Base-by-base conservation (phyloP, 2,329 filamentous ascomycete species). In the Blumeriella jaapii region DNA sequence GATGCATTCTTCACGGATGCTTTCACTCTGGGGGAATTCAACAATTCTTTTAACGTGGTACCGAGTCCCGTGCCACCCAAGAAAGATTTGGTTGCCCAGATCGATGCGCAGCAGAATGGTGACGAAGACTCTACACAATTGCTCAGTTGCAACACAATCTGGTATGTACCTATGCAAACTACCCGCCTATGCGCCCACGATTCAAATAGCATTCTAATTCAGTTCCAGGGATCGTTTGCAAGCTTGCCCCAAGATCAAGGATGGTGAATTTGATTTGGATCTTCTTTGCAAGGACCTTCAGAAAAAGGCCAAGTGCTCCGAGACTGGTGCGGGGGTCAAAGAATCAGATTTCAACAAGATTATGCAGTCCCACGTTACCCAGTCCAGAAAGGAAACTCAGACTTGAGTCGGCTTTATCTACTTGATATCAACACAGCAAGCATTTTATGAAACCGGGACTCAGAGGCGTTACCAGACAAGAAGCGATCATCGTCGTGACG, bases 281-380 rank as follows among this genome's bases (percentile, higher is more conserved):
- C 78, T 80, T 20, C 71, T 98, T 15, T 98, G 91, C 62, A 82
- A 81, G 4, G 87, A 98, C 56, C 73, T 98, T 10, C 83, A 89
- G 46, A 83, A 87, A 57, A 98, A 98, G 64, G 91, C 91, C 39
- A 91, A 89, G 55, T 98, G 91, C 59, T 93, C 86, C 0, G 83
- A 93, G 48, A 80, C 71, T 12, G 89, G 91, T 11, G 84, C 93
- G 9, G 84, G 94, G 12, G 82, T 98, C 15, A 80, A 86, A 43
- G 78, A 93, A 61, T 74, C 75, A 36, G 87, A 96, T 52, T 93
- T 96, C 50, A 82, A 94, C 54, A 73, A 68, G 25, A 81, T 86
- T 68, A 50, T 89, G 61, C 70, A 65, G 42, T 76, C 76, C 55
- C 77, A 75, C 46, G 65, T 43, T 8, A 16, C 36, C n/a, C 31